A percentile compares a stretch with the other conserved stretches of the same genome.
These are phyloP conservation scores for Ottelia alismoides DNA, from an alignment of 106 monocot species.

Conservation along the genomic window DNA sequence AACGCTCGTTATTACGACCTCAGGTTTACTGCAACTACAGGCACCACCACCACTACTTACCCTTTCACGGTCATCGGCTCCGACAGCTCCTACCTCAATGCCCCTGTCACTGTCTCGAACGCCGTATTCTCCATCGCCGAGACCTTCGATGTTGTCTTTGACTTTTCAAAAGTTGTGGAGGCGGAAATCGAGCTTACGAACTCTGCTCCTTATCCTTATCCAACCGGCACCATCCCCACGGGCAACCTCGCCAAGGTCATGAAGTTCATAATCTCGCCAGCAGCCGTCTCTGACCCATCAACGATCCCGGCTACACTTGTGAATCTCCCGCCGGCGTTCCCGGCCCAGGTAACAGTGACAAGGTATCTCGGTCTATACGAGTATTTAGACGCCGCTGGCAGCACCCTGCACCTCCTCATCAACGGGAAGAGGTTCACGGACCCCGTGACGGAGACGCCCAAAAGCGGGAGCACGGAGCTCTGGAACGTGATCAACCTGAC, in stretches of 20 bases:
- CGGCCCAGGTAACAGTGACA: not conserved
- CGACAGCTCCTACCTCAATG: too few species aligned
- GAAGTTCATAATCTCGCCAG: constrained; percentile 1
- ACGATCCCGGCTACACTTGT: not conserved
- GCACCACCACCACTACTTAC: not conserved
- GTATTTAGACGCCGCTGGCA: not conserved
- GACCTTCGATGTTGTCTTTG: too few species aligned
- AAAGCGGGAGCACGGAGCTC: constrained; percentile 1
- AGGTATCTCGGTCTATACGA: constrained; percentile 7
- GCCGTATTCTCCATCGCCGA: too few species aligned
- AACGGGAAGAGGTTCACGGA: constrained; percentile 2
- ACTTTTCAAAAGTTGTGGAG: not conserved
- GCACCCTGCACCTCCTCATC: constrained; percentile 1
- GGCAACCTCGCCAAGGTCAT: constrained; percentile 15
- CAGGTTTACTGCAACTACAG: too few species aligned
- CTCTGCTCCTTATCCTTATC: constrained; percentile 31
- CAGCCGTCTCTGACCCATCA: not conserved
- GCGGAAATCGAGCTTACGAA: constrained; percentile 16
- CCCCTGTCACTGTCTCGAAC: too few species aligned
- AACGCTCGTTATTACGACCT: too few species aligned
- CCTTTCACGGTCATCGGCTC: not conserved
- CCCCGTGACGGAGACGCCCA: constrained; percentile 1
- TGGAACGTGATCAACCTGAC: constrained; percentile 14
- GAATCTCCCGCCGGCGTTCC: not conserved
- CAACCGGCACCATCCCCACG: constrained; percentile 17